Base-by-base conservation (phyloP, 306 rosid species). In the Citrullus colocynthis region DNA sequence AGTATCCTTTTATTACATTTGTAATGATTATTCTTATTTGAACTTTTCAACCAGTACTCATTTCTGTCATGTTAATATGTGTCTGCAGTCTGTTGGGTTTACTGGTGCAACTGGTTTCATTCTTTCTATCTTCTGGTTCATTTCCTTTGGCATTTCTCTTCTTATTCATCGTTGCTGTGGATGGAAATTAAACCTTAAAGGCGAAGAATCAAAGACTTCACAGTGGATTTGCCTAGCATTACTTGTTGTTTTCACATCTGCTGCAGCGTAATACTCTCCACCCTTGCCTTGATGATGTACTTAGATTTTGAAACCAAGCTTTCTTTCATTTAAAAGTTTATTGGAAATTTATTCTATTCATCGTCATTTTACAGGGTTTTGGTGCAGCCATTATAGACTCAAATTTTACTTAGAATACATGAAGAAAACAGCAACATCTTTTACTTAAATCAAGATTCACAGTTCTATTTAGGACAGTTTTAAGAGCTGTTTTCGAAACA, bases 61-160 rank as follows among this genome's bases (percentile, higher is more conserved):
- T 60, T 56, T 76, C 59, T 24, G 14, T 77, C 32, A 9, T 34
- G 45, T 66, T 17, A 12, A 55, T 42, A 41, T 79, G 5, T 71
- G 30, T 77, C 52, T 84, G 85, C 87, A 96, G 99, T 96, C 99
- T 34, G 99, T 96, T 86, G 99, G 93, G 81, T 96, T 96, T 84
- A 96, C 97, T 1, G 99, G 98, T 52, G 90, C 88, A 0, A 85
- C 90, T 70, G 99, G 92, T 80, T 92, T 96, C 72, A 58, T 92
- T 85, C 94, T 96, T 84, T 85, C 99, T 10, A 34, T 88, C 62
- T 63, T 96, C 20, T 96, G 99, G 99, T 89, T 96, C 78, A 21
- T 96, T 81, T 85, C 90, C 39, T 96, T 96, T 81, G 99, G 97
- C 59, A 59, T 87, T 82, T 90, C 93, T 37, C 93, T 96, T 76